Conservation (phyloP, 2,329 filamentous ascomycete genomes). For the Xylariaceae sp. region DNA sequence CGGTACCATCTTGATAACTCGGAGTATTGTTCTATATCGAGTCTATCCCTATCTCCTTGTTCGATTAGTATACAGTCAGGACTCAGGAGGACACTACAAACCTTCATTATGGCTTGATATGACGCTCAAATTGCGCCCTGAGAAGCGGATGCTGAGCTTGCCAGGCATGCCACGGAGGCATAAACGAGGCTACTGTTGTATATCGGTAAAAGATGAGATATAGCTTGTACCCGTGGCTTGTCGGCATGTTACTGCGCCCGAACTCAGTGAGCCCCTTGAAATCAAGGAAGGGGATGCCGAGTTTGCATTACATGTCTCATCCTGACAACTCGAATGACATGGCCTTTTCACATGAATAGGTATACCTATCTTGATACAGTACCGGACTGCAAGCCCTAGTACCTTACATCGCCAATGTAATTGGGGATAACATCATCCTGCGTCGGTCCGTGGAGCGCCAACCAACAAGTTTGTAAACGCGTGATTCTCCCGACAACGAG, state of each 20-base stretch:
- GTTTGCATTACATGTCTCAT: too few relatives aligned
- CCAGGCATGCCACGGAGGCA: too few relatives aligned
- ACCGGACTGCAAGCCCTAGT: conserved; percentile 23
- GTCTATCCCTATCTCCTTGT: too few relatives aligned
- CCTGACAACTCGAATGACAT: too few relatives aligned
- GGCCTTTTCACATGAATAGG: too few relatives aligned
- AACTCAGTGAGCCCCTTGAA: too few relatives aligned
- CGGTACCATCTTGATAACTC: background rate
- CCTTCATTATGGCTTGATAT: background rate
- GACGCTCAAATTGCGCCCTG: too few relatives aligned
- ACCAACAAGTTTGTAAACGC: conserved; percentile 6
- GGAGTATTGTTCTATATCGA: background rate
- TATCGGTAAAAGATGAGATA: too few relatives aligned
- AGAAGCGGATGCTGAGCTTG: too few relatives aligned
- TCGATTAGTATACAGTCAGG: background rate
- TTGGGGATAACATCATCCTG: conserved; percentile 19
- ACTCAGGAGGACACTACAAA: background rate
- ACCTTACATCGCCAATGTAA: conserved; percentile 20
- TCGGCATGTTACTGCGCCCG: too few relatives aligned
- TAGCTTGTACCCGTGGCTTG: background rate
- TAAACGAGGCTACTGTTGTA: too few relatives aligned
- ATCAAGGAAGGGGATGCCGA: too few relatives aligned
- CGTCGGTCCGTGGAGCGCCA: background rate
- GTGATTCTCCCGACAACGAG: conserved; percentile 20
- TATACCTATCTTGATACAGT: conserved; percentile 31